Evolutionary conservation across 2,329 filamentous ascomycete genomes (phyloP).

Genomic region (Chaetomiaceae sp.): DNA sequence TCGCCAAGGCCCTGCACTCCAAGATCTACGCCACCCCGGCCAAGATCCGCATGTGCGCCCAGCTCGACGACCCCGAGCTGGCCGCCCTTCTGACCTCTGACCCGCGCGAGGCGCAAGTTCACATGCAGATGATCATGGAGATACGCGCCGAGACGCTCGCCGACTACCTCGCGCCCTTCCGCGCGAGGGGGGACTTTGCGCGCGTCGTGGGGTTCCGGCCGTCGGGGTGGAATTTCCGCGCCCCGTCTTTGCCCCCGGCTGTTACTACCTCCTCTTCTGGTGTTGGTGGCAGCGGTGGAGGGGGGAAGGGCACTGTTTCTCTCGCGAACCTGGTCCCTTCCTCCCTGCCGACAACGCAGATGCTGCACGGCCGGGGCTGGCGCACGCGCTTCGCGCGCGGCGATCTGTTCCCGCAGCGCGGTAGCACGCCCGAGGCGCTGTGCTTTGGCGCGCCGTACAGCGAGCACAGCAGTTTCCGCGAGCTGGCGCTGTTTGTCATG

Average conservation of each 20-base stretch:
- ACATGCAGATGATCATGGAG: conserved; percentile 96
- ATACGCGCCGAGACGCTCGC: conserved; percentile 85
- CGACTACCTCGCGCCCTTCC: conserved; percentile 77
- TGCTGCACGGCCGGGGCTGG: conserved; percentile 62
- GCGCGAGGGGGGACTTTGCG: conserved; percentile 62
- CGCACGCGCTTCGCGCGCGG: conserved; percentile 62
- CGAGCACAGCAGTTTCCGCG: conserved; percentile 91
- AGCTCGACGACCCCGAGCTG: conserved; percentile 80
- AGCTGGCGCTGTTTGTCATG: conserved; percentile 90
- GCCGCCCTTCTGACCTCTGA: conserved; percentile 69
- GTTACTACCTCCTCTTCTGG: conserved; percentile 37
- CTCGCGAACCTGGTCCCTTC: conserved; percentile 43
- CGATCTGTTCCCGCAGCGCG: conserved; percentile 75
- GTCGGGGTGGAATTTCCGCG: conserved; percentile 88
- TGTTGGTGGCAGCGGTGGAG: too few relatives aligned
- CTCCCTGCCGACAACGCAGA: conserved; percentile 43
- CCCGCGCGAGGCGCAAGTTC: conserved; percentile 82
- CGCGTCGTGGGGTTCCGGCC: conserved; percentile 87
- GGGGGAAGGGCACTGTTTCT: too few relatives aligned
- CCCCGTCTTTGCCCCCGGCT: conserved; percentile 41
- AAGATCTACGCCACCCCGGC: conserved; percentile 83
- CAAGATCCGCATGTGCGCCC: conserved; percentile 79
- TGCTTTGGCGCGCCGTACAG: conserved; percentile 95
- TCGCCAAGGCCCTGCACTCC: conserved; percentile 74
- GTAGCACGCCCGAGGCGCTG: conserved; percentile 72